Evolutionary conservation across 192 early-diverging fungal species (phyloP).

Genomic region (Chytriomyces confervae): DNA sequence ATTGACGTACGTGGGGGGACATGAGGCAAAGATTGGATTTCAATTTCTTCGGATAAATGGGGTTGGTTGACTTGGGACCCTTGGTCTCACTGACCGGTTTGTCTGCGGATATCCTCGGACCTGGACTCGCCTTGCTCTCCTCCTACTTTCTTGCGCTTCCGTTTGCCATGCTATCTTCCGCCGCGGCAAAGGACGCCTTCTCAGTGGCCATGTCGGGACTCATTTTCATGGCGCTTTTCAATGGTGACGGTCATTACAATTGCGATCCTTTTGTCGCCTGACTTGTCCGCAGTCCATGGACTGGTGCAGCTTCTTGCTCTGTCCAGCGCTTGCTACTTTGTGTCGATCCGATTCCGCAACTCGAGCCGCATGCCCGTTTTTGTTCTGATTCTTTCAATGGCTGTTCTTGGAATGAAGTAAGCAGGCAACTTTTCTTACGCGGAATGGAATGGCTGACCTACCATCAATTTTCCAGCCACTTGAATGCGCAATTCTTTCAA

Average conservation of each 20-base stretch:
- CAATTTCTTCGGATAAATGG: not conserved
- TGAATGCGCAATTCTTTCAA: slow-evolving; percentile 21
- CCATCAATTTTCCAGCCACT: slow-evolving; percentile 7
- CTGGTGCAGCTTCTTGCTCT: slow-evolving; percentile 21
- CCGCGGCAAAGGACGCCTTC: slow-evolving; percentile 1
- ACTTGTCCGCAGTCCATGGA: slow-evolving; percentile 13
- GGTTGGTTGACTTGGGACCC: not conserved
- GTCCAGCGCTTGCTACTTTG: not conserved
- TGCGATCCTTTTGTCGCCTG: not conserved
- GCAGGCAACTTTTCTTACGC: not conserved
- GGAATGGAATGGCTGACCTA: not conserved
- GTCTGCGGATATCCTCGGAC: slow-evolving; percentile 6
- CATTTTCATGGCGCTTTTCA: slow-evolving; percentile 20
- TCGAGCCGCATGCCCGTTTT: not conserved
- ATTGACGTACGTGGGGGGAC: no score
- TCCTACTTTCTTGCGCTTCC: slow-evolving; percentile 27
- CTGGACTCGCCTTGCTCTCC: slow-evolving; percentile 15
- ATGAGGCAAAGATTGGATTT: not conserved
- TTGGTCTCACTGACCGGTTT: slow-evolving; percentile 6
- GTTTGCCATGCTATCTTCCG: not conserved
- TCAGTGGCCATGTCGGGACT: not conserved
- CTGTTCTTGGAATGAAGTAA: slow-evolving; percentile 16
- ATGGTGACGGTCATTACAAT: no score
- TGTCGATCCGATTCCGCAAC: not conserved
- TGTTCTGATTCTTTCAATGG: slow-evolving; percentile 11